A percentile compares a stretch with the other conserved stretches of the same genome.
These are phyloP conservation scores for Ustilago hordei DNA, from an alignment of 1,284 basidiomycete genomes.

Conservation along the genomic window DNA sequence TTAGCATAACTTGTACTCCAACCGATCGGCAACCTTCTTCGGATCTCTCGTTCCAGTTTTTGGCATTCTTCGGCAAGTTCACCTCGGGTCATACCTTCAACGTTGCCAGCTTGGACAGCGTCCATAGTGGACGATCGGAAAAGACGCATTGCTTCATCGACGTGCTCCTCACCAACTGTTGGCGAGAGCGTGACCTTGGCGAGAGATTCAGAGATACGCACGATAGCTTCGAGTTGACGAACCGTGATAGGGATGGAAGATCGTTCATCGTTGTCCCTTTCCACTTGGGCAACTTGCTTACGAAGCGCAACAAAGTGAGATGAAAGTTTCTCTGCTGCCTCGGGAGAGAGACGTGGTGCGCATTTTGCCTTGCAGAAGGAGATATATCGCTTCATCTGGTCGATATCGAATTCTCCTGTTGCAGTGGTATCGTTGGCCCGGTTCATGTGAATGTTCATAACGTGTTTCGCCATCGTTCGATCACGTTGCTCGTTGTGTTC, in stretches of 20 bases:
- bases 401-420: conserved; percentile 92
- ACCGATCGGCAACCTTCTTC: conserved; percentile 88
- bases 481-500: conserved; percentile 96
- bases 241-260: conserved; percentile 98
- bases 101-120: conserved; percentile 90
- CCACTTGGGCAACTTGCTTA: conserved; percentile 95
- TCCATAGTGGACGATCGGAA: conserved; percentile 99
- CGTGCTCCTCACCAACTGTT: conserved; percentile 89
- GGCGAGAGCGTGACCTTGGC: conserved; percentile 93
- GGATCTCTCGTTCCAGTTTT: conserved; percentile 90
- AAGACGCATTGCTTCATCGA: conserved; percentile 96
- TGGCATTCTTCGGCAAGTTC: conserved; percentile 95
- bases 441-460: conserved; percentile 99
- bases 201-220: conserved; percentile 95
- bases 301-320: conserved; percentile 95
- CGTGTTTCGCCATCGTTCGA: conserved; percentile 92
- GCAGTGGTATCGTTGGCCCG: conserved; percentile 74
- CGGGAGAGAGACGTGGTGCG: conserved; percentile 89
- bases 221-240: conserved; percentile 98
- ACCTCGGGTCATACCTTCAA: conserved; percentile 90
- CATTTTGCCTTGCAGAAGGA: conserved; percentile 97
- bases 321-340: conserved; percentile 95
- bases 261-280: conserved; percentile 95
- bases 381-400: conserved; percentile 98
- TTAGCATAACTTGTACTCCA: conserved; percentile 97